Evolutionary conservation across 2,329 filamentous ascomycete species (phyloP).

Genomic region (Geoglossum cookeanum): DNA sequence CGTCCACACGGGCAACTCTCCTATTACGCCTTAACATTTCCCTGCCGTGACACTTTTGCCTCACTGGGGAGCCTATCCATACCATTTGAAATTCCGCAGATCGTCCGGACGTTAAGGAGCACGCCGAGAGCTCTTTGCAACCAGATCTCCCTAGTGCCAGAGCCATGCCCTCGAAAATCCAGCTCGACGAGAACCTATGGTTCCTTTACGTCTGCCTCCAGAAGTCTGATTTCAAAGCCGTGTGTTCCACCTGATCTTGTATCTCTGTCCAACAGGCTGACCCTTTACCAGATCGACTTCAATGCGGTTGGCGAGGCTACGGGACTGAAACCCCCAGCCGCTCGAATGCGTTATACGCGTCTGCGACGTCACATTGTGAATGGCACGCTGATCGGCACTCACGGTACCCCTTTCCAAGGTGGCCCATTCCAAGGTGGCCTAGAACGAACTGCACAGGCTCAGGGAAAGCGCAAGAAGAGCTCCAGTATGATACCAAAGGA

Average conservation of each 20-base stretch:
- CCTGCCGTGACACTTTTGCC: not conserved
- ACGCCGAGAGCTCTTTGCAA: not conserved
- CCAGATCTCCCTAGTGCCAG: not conserved
- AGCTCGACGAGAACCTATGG: conserved; percentile 21
- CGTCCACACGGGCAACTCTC: not conserved
- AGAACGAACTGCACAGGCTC: conserved; percentile 1
- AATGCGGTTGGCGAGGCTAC: conserved; percentile 17
- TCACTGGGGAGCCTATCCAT: not conserved
- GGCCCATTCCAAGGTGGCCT: conserved; percentile 7
- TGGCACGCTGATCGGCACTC: conserved; percentile 13
- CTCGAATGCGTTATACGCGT: conserved; percentile 22
- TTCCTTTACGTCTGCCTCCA: conserved; percentile 25
- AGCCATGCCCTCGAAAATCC: conserved; percentile 21
- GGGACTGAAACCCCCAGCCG: conserved; percentile 20
- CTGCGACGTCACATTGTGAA: conserved; percentile 17
- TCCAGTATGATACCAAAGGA: not conserved
- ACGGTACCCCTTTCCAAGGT: conserved; percentile 10
- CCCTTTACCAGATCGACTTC: conserved; percentile 19
- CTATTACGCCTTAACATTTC: not conserved
- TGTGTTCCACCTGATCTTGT: conserved; percentile 11
- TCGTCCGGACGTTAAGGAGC: not conserved
- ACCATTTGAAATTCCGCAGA: not conserved
- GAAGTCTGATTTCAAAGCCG: conserved; percentile 20
- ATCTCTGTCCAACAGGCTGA: not conserved
- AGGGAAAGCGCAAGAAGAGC: conserved; percentile 2